Conservation (phyloP, 73 alveolate genomes). For the Paraurostyla sp. region DNA sequence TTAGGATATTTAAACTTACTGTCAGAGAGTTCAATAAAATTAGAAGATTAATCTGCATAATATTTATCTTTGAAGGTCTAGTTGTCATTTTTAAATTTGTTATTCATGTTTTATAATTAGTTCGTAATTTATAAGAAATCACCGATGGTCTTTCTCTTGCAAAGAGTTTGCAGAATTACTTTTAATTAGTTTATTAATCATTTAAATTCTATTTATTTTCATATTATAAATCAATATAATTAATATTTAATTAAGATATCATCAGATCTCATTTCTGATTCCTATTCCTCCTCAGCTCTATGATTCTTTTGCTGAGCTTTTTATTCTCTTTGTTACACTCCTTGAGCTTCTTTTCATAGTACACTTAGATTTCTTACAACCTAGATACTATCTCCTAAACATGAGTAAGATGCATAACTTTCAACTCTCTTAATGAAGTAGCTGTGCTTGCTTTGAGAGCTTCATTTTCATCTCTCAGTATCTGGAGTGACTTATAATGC, state of each 20-base stretch:
- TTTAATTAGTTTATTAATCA: not conserved
- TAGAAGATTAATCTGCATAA: not conserved
- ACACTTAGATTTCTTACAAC: not conserved
- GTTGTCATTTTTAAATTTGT: slow-evolving; percentile 2
- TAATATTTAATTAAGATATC: not conserved
- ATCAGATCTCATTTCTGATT: not conserved
- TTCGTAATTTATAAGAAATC: not conserved
- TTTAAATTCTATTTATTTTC: not conserved
- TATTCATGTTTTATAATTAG: not conserved
- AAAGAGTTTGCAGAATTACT: no score
- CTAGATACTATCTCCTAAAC: not conserved
- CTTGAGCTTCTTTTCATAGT: slow-evolving; percentile 14
- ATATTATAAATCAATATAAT: not conserved
- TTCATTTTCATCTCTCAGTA: not conserved
- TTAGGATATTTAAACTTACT: not conserved
- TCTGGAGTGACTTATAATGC: not conserved
- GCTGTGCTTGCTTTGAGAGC: not conserved
- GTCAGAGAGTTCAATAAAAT: not conserved
- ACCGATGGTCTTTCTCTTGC: no score
- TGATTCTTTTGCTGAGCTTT: slow-evolving; percentile 9
- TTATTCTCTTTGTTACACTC: slow-evolving; percentile 3
- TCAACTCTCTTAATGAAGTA: not conserved
- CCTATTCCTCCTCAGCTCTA: not conserved
- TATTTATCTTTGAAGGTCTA: not conserved
- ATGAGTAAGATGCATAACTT: not conserved